Base-by-base conservation (phyloP, 2,329 filamentous ascomycete species). In the Chalaropsis ovoidea region DNA sequence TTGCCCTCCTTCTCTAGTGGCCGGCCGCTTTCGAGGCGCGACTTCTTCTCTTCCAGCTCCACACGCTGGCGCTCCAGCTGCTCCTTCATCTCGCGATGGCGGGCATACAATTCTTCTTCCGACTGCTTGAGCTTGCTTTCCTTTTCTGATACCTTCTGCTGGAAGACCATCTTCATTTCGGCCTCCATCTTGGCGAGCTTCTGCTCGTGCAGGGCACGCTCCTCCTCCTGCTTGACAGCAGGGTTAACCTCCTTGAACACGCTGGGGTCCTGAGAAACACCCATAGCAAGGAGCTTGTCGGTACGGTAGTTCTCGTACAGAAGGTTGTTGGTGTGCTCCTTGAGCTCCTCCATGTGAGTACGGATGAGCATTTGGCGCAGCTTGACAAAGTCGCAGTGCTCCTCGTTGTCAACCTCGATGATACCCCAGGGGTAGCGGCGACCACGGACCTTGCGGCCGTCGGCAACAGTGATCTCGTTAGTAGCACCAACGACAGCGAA, bases 151-250 rank as follows among this genome's bases (percentile, higher is more conserved):
- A 99, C 94, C 88, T 99, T 99, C 77, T 99, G 94, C 78, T 97
- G 94, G 90, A 99, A 99, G 71, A 99, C 94, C 90, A 96, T 96
- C 90, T 99, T 99, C 94, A 99, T 99, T 79, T 99, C 94, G 74
- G 91, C 86, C 79, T 99, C 94, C 94, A 99, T 99, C 90, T 99
- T 99, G 77, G 93, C 90, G 72, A 99, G 90, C 83, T 99, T 99
- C 83, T 96, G 92, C 80, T 99, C 94, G 83, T 99, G 94, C 71
- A 99, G 83, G 70, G 89, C 87, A 73, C 94, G 90, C 82, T 99
- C 94, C 80, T 99, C 94, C 77, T 99, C 94, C 80, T 99, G 94
- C 87, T 99, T 99, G 79, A 97, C 94, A 60, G 94, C 93, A 69
- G 94, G 94, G 85, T 99, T 99, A 83, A 99, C 91, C 86, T 99